These are phyloP conservation scores for Bullera alba DNA, from an alignment of 768 basidiomycete genomes.

Conservation along the genomic window DNA sequence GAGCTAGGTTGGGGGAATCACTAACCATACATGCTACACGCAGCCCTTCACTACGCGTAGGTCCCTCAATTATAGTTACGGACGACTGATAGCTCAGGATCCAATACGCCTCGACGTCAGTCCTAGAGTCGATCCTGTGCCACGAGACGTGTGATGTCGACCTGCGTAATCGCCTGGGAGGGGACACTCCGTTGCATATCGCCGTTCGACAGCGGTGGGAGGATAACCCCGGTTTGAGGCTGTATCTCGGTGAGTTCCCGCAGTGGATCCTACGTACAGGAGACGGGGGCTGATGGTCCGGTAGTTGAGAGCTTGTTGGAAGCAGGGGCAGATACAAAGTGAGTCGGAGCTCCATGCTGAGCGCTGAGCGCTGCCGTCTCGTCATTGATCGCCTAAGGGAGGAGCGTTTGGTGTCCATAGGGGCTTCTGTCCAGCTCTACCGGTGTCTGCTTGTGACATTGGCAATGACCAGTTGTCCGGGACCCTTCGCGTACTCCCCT, in stretches of 20 bases:
- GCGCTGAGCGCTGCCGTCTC: neutral
- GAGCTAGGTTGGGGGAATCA: neutral
- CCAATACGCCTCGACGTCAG: slow-evolving; percentile 54
- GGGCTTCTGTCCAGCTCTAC: too few relatives aligned
- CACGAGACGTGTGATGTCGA: slow-evolving; percentile 77
- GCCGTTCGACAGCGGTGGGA: slow-evolving; percentile 54
- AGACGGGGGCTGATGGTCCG: too few relatives aligned
- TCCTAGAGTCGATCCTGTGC: slow-evolving; percentile 65
- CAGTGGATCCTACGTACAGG: too few relatives aligned
- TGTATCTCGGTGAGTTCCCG: slow-evolving; percentile 55
- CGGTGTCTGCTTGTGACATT: too few relatives aligned
- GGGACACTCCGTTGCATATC: slow-evolving; percentile 71
- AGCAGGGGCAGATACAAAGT: slow-evolving; percentile 69
- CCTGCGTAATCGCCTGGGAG: slow-evolving; percentile 61
- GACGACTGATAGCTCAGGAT: slow-evolving; percentile 50
- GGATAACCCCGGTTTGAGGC: slow-evolving; percentile 54
- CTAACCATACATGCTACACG: neutral
- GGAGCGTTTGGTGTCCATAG: too few relatives aligned
- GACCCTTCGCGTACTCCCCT: neutral
- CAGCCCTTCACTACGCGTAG: slow-evolving; percentile 69
- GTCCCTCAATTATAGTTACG: slow-evolving; percentile 25
- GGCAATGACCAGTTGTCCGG: too few relatives aligned
- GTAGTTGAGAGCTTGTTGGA: slow-evolving; percentile 54
- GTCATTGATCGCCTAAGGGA: too few relatives aligned
- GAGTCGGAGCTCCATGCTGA: slow-evolving; percentile 26